phyloP scores from a whole-genome alignment of 1,139 yeast genomes.

The Hemisphaericaspora xylanilytica region DNA sequence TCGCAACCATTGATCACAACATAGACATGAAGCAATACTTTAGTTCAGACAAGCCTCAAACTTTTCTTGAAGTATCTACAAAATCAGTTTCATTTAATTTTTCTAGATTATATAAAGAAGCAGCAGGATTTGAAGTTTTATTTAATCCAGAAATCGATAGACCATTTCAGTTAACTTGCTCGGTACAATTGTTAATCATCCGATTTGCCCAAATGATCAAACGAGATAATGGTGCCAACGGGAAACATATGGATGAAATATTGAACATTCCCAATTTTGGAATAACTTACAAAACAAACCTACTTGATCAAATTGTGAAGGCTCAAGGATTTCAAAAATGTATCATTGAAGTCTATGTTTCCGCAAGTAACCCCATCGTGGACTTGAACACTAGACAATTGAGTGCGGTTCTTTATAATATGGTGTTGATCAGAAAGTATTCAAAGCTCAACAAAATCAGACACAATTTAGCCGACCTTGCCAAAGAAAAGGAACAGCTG shows the following conservation, averaged over 20 bases:
- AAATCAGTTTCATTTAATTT: conserved; percentile 35
- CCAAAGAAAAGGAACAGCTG: not conserved
- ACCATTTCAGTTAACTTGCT: conserved; percentile 51
- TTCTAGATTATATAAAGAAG: conserved; percentile 29
- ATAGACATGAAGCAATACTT: conserved; percentile 30
- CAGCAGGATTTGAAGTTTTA: conserved; percentile 61
- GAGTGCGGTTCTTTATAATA: conserved; percentile 39
- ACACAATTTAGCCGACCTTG: conserved; percentile 4
- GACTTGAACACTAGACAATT: conserved; percentile 48
- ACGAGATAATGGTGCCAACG: conserved; percentile 13
- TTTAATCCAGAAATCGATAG: conserved; percentile 47
- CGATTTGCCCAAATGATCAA: conserved; percentile 22
- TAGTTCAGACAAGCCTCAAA: conserved; percentile 19
- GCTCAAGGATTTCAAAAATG: conserved; percentile 39
- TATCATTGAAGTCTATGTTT: conserved; percentile 37
- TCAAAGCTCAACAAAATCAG: conserved; percentile 24
- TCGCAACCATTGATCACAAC: conserved; percentile 28
- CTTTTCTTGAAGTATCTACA: conserved; percentile 27
- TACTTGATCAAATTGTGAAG: conserved; percentile 36
- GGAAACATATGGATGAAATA: conserved; percentile 35
- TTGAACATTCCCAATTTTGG: conserved; percentile 53
- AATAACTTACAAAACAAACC: conserved; percentile 54
- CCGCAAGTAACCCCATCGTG: conserved; percentile 48
- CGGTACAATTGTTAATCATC: conserved; percentile 42
- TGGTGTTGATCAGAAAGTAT: conserved; percentile 32